These are phyloP conservation scores for Coprinellus aureogranulatus DNA, from an alignment of 768 basidiomycete genomes.

Conservation along the genomic window DNA sequence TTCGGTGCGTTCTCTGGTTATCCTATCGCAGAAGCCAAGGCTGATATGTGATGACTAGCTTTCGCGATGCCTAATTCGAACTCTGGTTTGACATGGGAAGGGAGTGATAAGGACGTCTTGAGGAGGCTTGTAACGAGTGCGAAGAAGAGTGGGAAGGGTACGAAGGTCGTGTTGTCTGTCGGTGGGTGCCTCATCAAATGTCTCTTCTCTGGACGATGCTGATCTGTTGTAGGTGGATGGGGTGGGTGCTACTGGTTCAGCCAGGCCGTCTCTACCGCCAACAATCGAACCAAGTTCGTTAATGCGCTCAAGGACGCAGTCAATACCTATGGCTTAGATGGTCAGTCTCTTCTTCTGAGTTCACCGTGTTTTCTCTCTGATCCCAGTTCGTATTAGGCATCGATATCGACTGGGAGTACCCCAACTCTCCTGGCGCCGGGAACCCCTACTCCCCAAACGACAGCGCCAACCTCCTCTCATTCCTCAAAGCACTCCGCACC, in stretches of 20 bases:
- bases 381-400: neutral
- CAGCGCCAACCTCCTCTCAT: conserved; percentile 58
- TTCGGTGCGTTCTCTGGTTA: conserved; percentile 42
- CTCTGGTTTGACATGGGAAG: conserved; percentile 48
- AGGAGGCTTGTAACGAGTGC: conserved; percentile 55
- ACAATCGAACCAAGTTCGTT: conserved; percentile 55
- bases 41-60: conserved; percentile 35
- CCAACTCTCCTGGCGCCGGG: conserved; percentile 58
- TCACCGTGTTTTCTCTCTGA: neutral
- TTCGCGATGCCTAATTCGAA: conserved; percentile 68
- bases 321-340: conserved; percentile 60
- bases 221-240: conserved; percentile 59
- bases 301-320: conserved; percentile 55
- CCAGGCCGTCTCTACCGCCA: conserved; percentile 47
- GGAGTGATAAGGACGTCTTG: conserved; percentile 50
- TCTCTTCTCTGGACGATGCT: neutral
- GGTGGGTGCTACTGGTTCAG: conserved; percentile 66
- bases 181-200: conserved; percentile 40
- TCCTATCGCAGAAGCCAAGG: neutral
- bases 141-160: conserved; percentile 54
- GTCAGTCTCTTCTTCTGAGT: conserved; percentile 33
- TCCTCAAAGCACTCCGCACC: conserved; percentile 56
- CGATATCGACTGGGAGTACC: conserved; percentile 57
- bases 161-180: conserved; percentile 65
- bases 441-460: conserved; percentile 60